phyloP scores from a whole-genome alignment of 2,329 filamentous ascomycete species.

The Exophiala viscosa region DNA sequence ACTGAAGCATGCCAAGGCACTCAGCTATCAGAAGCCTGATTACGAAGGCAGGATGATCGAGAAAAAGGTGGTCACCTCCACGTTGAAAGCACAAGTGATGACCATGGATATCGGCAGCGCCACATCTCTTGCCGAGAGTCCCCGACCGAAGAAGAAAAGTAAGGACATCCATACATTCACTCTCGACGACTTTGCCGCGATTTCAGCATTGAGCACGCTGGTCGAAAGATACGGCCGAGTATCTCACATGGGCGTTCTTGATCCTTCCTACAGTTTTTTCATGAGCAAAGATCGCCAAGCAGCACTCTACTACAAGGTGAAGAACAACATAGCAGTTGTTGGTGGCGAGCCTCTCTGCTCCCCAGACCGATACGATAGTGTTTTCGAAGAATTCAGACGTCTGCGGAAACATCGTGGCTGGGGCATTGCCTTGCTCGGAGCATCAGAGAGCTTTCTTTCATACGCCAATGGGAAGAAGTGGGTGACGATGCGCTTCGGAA shows the following conservation, averaged over 20 bases:
- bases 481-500: constrained; percentile 38
- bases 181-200: constrained; percentile 34
- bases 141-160: constrained; percentile 4
- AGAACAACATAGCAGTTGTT: constrained; percentile 38
- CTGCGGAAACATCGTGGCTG: constrained; percentile 34
- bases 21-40: neutral
- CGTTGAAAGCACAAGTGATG: too few species aligned
- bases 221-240: constrained; percentile 36
- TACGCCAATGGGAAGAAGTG: constrained; percentile 33
- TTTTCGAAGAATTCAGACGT: constrained; percentile 36
- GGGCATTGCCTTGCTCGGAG: constrained; percentile 38
- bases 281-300: constrained; percentile 35
- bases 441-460: constrained; percentile 33
- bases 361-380: constrained; percentile 23
- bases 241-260: constrained; percentile 44
- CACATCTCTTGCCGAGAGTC: neutral
- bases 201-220: constrained; percentile 33
- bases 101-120: neutral
- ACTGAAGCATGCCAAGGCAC: too few species aligned
- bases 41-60: neutral
- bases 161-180: constrained; percentile 29
- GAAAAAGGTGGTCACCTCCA: neutral
- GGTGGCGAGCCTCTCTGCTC: constrained; percentile 40
- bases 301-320: constrained; percentile 38
- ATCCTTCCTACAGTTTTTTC: constrained; percentile 41